Evolutionary conservation across 2,329 filamentous ascomycete genomes (phyloP), one percentile per base, ranked within the genome.

Genomic region (Botrytis squamosa): DNA sequence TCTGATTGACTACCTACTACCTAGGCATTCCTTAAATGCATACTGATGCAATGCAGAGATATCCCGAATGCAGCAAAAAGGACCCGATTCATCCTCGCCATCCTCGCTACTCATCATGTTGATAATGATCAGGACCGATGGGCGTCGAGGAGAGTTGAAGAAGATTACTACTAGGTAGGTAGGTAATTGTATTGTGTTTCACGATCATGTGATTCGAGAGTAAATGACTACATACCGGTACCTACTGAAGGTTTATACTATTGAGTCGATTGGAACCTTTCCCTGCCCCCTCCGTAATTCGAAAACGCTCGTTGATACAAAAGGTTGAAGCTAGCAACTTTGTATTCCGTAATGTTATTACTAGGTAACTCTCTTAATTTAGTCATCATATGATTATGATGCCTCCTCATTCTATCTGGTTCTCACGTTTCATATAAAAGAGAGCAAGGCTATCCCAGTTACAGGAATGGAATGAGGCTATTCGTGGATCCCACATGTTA

Each of bases 381-480:
- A 29, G 25, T 42, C n/a, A 44, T 33, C 40, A 33, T n/a, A 33
- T 44, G 40, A 44, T 14, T n/a, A 33, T 44, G 40, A 44, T 14
- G 25, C n/a, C 18, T 38, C n/a, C 18, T 38, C 29, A 66, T 20
- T 25, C 12, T 25, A 66, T 36, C 33, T 16, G 22, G 12, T 66
- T 66, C 29, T 52, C 44, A 22, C 25, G 64, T 66, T 66, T 66
- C 29, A 66, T 52, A 14, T 66, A 49, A 38, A 55, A 49, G 46
- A 67, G 46, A 29, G 46, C 65, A 55, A 29, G 46, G 65, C 33
- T 29, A n/a, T 67, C 65, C 65, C n/a, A n/a, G 65, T 29, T 29
- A 14, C 7, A 18, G 52, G n/a, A 18, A 29, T 8, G 14, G 52
- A 57, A 55, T 18, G 46, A 52, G 36, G 33, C 29, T 6, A 25